Base-by-base conservation (phyloP, 441 rosid genomes). In the Brassica hybrid region DNA sequence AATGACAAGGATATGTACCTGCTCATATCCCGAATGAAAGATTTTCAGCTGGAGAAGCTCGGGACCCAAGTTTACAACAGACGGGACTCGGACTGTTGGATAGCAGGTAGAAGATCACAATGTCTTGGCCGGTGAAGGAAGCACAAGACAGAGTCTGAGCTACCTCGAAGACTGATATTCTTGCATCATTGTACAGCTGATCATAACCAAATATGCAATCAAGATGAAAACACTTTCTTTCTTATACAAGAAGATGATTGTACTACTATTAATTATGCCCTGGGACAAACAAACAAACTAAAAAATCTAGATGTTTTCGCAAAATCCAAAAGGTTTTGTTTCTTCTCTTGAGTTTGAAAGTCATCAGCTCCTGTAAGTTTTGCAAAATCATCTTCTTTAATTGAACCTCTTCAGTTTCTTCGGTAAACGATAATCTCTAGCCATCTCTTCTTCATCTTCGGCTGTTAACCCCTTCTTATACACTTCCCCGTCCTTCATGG, bases 401-500 rank as follows among this genome's bases (percentile, higher is more conserved):
- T 93, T 11, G 80, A 58, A 7, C 97, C 98, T 75, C 84, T 88
- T 90, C 58, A 87, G 85, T 77, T 91, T 93, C 72, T 86, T 87
- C 59, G 88, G 80, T 27, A 91, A 86, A 8, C 89, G 89, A 69
- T 93, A 95, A 8, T 93, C 94, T 61, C 88, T 76, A 56, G 89
- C 80, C 86, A 93, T 69, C 78, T 89, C 96, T 17, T 93, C 93
- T 10, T 87, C 94, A 59, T 95, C 96, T 81, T 95, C 97, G 7
- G 84, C 60, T 48, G 90, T 85, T 11, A 84, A 79, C 72, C 98
- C 98, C 81, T 93, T 94, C 84, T 90, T 94, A 91, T 91, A 90
- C 72, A 95, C 94, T 85, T 89, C 92, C 4, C 98, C 88, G 72
- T 95, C 99, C 77, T 86, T 86, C 81, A 25, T 84, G 45, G 98